phyloP scores from a whole-genome alignment of 2,329 filamentous ascomycete genomes.

The Stagonosporopsis vannaccii region DNA sequence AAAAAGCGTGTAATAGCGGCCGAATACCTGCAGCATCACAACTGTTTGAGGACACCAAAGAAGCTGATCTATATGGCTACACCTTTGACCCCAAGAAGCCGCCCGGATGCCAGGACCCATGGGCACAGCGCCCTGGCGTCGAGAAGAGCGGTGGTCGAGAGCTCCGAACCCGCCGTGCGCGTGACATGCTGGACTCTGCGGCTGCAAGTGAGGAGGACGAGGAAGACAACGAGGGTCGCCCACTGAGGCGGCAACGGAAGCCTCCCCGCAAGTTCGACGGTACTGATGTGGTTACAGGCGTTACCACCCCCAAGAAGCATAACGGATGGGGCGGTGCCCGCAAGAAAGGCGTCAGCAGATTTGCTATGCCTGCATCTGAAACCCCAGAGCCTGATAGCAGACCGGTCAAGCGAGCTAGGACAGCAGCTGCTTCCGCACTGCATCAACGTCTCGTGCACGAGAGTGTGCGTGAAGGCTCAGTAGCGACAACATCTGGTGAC shows the following conservation, averaged over 20 bases:
- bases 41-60: conserved; percentile 67
- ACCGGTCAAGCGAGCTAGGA: conserved; percentile 39
- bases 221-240: conserved; percentile 42
- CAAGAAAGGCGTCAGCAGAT: conserved; percentile 47
- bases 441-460: conserved; percentile 55
- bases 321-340: conserved; percentile 50
- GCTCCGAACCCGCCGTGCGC: conserved; percentile 54
- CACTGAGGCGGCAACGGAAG: conserved; percentile 44
- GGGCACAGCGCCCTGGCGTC: conserved; percentile 58
- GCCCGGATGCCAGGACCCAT: conserved; percentile 63
- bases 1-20: conserved; percentile 60
- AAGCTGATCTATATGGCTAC: conserved; percentile 68
- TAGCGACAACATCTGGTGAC: conserved; percentile 46
- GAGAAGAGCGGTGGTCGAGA: conserved; percentile 56
- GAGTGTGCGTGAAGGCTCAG: conserved; percentile 54
- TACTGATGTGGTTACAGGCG: conserved; percentile 40
- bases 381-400: conserved; percentile 47
- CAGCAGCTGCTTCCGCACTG: conserved; percentile 37
- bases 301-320: conserved; percentile 42
- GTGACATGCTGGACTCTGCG: conserved; percentile 49
- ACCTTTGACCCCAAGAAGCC: conserved; percentile 61
- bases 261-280: conserved; percentile 47
- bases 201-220: conserved; percentile 50
- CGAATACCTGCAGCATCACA: conserved; percentile 54
- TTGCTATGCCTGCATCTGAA: conserved; percentile 39